Evolutionary conservation across 1,284 basidiomycete genomes (phyloP).

Genomic region (Pisolithus thermaeus): DNA sequence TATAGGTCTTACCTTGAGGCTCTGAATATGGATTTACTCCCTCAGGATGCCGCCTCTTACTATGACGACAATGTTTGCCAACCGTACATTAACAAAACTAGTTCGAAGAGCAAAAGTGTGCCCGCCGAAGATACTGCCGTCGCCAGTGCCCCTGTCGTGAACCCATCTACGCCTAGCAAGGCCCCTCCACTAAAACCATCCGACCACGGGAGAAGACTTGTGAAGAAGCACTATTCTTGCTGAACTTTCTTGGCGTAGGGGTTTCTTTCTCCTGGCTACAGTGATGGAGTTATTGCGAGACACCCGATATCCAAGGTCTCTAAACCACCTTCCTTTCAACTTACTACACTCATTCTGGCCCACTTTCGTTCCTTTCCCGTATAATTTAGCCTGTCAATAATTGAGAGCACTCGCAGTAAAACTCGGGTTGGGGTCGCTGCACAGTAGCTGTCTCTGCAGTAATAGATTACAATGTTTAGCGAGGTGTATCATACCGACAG

Average conservation of each 20-base stretch:
- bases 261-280: neutral
- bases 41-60: conserved; percentile 50
- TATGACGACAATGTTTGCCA: conserved; percentile 59
- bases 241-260: neutral
- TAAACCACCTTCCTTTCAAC: neutral
- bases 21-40: conserved; percentile 52
- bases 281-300: too few relatives aligned
- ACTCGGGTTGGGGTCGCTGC: neutral
- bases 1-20: conserved; percentile 70
- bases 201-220: neutral
- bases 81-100: conserved; percentile 30
- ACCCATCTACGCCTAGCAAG: neutral
- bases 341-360: neutral
- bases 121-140: neutral
- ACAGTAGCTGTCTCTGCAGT: too few relatives aligned
- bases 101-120: conserved; percentile 5
- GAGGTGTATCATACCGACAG: too few relatives aligned
- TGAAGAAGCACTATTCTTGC: neutral
- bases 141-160: neutral
- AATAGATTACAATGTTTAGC: too few relatives aligned
- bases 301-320: too few relatives aligned
- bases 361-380: neutral
- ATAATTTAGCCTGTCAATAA: neutral
- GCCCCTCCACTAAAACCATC: too few relatives aligned
- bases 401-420: neutral